Evolutionary conservation across 1,139 yeast species (phyloP), one percentile per base, ranked within the genome.

Genomic region (Blastobotrys serpentis): DNA sequence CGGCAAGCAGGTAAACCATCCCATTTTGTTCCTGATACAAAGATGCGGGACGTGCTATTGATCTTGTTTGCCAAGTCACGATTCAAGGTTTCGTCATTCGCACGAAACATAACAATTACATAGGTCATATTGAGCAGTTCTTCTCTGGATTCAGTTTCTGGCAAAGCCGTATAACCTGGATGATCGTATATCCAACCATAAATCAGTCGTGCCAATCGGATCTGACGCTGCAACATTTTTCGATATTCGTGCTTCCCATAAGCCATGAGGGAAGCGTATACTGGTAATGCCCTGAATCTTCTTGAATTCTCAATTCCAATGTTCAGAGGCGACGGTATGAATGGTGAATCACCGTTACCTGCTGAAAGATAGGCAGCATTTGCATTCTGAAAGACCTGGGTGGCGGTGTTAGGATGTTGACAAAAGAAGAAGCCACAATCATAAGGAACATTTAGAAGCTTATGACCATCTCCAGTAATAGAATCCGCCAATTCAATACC

Each of bases 391-490:
- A 61, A 60, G 11, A 58, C 58, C 8, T 48, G 40, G 7, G 42
- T 30, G 52, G 59, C 37, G 6, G 58, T 37, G 2, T 29, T 36
- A 5, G 36, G 37, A 30, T 53, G 52, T 21, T 51, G 49, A 26
- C 58, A 51, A 36, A 59, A 52, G 45, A 56, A 59, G 36, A 59
- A 49, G 2, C 65, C 65, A 40, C 63, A 56, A 36, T 61, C 65
- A 40, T 61, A 61, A 2, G 65, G 64, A 10, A 61, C 65, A 36
- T 61, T 61, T 32, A 61, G 51, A 7, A 63, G 58, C 51, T 61
- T 61, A 53, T 61, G 65, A 37, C 53, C 55, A 38, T 61, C 65
- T 4, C 62, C 64, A 2, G 64, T 58, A 34, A 61, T 61, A 26
- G 59, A 54, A 40, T 61, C 65, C 10, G 63, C 65, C 21, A 58